Percentiles rank a stretch among this genome's conserved stretches.
These are phyloP conservation scores for Fraxinus dipetala DNA, from an alignment of 305 asterid species.

Conservation along the genomic window DNA sequence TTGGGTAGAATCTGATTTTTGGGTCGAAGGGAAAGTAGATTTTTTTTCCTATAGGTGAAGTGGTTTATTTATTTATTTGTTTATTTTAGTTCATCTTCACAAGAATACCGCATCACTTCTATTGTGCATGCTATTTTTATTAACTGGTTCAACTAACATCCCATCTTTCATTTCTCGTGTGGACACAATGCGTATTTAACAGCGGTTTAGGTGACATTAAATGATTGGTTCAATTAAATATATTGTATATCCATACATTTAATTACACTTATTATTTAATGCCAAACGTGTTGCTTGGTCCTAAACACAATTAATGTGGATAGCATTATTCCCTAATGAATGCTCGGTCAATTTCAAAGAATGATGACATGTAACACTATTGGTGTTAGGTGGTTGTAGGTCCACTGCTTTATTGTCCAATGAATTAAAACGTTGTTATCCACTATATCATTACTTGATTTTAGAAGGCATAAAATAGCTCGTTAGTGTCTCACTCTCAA, in stretches of 20 bases:
- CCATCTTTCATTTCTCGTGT: neutral
- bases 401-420: neutral
- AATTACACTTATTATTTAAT: neutral
- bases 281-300: neutral
- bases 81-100: neutral
- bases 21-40: neutral
- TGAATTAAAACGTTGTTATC: neutral
- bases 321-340: no score
- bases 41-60: neutral
- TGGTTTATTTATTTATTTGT: neutral
- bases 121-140: neutral
- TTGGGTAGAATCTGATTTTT: neutral
- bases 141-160: neutral
- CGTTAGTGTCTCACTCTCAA: neutral
- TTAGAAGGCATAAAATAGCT: neutral
- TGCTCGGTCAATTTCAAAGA: neutral
- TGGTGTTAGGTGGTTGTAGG: neutral
- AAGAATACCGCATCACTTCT: neutral
- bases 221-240: neutral
- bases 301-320: neutral
- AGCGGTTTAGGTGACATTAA: neutral
- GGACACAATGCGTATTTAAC: neutral
- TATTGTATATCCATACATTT: neutral
- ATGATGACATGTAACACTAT: neutral
- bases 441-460: neutral